Percentiles rank a stretch among this genome's conserved stretches.
phyloP scores from a whole-genome alignment of 2,329 filamentous ascomycete species.

The Helminthosporium solani region DNA sequence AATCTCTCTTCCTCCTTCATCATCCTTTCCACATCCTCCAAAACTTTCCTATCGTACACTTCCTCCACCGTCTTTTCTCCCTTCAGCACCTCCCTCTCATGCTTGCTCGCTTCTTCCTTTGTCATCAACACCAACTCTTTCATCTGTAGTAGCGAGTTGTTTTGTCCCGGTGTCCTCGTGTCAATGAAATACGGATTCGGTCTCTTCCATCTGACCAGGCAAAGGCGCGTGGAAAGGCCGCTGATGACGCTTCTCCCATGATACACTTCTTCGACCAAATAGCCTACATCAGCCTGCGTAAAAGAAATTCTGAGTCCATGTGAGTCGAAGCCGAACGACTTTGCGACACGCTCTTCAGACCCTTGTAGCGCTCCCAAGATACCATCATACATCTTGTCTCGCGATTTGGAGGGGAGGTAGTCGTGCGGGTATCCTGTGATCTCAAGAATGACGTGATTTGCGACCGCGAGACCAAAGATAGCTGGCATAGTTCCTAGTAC shows the following conservation, averaged over 20 bases:
- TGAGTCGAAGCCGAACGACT: conserved; percentile 53
- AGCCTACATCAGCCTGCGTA: conserved; percentile 77
- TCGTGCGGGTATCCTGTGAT: conserved; percentile 82
- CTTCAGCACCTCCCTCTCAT: conserved; percentile 76
- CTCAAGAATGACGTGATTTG: conserved; percentile 87
- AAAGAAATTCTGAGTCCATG: conserved; percentile 78
- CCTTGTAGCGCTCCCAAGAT: conserved; percentile 75
- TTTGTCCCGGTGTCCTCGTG: conserved; percentile 70
- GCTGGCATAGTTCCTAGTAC: conserved; percentile 97
- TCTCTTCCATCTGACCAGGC: conserved; percentile 76
- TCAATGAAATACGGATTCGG: conserved; percentile 66
- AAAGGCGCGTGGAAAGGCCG: conserved; percentile 75
- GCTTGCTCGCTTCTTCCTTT: conserved; percentile 78
- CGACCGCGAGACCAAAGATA: conserved; percentile 86
- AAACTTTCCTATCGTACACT: conserved; percentile 68
- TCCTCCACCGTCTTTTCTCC: conserved; percentile 67
- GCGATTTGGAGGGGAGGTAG: conserved; percentile 74
- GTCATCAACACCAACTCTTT: conserved; percentile 86
- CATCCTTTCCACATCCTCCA: conserved; percentile 67
- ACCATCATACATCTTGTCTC: conserved; percentile 90
- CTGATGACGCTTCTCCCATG: conserved; percentile 79
- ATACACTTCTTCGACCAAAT: conserved; percentile 87
- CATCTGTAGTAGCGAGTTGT: conserved; percentile 67
- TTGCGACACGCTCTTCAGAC: conserved; percentile 73
- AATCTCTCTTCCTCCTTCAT: conserved; percentile 65